phyloP scores from a whole-genome alignment of 2,329 filamentous ascomycete species.

The Teratosphaeria zuluensis region DNA sequence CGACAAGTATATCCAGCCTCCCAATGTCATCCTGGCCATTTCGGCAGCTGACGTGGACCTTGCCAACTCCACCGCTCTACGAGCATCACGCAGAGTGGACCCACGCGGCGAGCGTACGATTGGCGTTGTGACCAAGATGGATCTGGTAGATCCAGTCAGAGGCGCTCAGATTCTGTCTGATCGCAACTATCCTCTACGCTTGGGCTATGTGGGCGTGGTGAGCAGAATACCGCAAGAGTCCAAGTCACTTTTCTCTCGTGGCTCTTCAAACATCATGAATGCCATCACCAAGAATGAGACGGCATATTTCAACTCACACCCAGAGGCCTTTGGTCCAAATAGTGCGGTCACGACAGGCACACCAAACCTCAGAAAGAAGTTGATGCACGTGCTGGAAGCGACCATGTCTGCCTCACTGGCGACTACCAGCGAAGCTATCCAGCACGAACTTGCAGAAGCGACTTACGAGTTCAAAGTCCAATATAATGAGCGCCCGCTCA shows the following conservation, averaged over 20 bases:
- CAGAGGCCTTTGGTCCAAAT: conserved; percentile 65
- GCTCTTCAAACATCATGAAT: conserved; percentile 65
- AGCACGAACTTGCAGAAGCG: conserved; percentile 89
- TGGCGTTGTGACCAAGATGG: conserved; percentile 99
- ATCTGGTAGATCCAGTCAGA: conserved; percentile 75
- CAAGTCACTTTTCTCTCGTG: conserved; percentile 69
- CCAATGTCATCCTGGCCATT: conserved; percentile 93
- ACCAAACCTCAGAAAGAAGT: conserved; percentile 77
- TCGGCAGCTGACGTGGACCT: conserved; percentile 96
- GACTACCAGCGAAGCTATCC: conserved; percentile 81
- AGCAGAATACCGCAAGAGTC: conserved; percentile 63
- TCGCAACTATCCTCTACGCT: conserved; percentile 84
- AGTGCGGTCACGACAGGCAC: conserved; percentile 72
- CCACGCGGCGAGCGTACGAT: conserved; percentile 93
- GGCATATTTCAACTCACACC: conserved; percentile 75
- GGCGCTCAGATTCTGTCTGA: conserved; percentile 73
- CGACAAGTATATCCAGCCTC: conserved; percentile 94
- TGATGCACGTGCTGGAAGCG: conserved; percentile 94
- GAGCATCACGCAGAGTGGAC: conserved; percentile 84
- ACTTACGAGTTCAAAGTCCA: conserved; percentile 99
- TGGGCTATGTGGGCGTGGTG: conserved; percentile 94
- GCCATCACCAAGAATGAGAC: conserved; percentile 83
- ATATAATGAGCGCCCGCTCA: conserved; percentile 92
- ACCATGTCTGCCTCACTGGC: conserved; percentile 93
- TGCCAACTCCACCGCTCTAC: conserved; percentile 86